These are phyloP conservation scores for barrel medic (Medicago truncatula) DNA, from an alignment of 306 rosid genomes.

Conservation along the genomic window DNA sequence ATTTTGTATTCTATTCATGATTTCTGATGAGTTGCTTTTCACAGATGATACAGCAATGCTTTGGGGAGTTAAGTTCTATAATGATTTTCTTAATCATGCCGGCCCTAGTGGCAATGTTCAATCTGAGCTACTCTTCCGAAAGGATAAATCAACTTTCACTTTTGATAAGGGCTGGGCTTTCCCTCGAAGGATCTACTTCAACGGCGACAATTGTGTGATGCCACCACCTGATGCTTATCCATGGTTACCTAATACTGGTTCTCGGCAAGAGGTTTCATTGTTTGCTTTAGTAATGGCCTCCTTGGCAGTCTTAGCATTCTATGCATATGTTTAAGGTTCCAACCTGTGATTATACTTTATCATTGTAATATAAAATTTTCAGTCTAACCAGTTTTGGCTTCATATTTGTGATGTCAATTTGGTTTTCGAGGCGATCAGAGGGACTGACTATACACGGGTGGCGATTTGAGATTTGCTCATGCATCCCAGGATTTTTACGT, in stretches of 20 bases:
- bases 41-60: constrained; percentile 94
- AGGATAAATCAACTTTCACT: constrained; percentile 69
- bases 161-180: constrained; percentile 94
- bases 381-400: constrained; percentile 37
- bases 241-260: constrained; percentile 67
- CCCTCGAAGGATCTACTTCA: constrained; percentile 81
- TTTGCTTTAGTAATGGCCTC: constrained; percentile 48
- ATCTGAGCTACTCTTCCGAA: constrained; percentile 78
- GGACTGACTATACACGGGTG: constrained; percentile 32
- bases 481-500: constrained; percentile 5
- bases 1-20: background rate
- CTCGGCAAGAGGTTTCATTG: constrained; percentile 46
- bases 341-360: constrained; percentile 15
- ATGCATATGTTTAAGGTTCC: constrained; percentile 40
- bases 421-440: constrained; percentile 35
- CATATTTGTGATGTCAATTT: constrained; percentile 34
- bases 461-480: constrained; percentile 12
- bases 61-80: constrained; percentile 88
- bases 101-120: constrained; percentile 89
- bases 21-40: constrained; percentile 38
- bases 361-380: constrained; percentile 34
- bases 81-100: constrained; percentile 81
- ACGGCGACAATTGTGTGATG: constrained; percentile 92
- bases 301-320: constrained; percentile 50
- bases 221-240: constrained; percentile 92